These are phyloP conservation scores for Ehretia macrophylla DNA, from an alignment of 257 asterid species.

Conservation along the genomic window DNA sequence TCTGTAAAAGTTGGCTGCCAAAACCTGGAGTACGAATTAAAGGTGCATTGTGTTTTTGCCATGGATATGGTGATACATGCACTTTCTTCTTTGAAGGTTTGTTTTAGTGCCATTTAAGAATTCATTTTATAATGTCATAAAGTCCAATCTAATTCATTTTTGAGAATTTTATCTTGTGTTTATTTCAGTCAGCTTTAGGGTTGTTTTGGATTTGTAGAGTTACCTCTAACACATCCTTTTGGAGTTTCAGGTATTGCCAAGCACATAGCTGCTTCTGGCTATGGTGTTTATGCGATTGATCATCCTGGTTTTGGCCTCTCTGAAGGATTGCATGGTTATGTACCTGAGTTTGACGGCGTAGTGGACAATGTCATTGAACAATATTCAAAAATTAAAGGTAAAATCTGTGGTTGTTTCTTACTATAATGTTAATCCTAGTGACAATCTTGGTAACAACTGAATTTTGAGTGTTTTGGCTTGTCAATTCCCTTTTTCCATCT, in stretches of 20 bases:
- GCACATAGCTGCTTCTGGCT: slow-evolving; percentile 85
- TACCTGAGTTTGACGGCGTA: slow-evolving; percentile 68
- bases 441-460: not conserved
- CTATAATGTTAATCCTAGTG: not conserved
- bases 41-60: slow-evolving; percentile 88
- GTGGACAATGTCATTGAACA: slow-evolving; percentile 85
- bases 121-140: not conserved
- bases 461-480: not conserved
- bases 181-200: not conserved
- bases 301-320: slow-evolving; percentile 99
- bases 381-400: slow-evolving; percentile 72
- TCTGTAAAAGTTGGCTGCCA: slow-evolving; percentile 97
- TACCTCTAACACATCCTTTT: slow-evolving; percentile 1
- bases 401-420: not conserved
- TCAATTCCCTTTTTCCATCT: not conserved
- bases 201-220: not conserved
- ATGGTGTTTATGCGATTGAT: slow-evolving; percentile 91
- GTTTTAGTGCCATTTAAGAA: slow-evolving; percentile 10
- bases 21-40: slow-evolving; percentile 82
- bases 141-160: not conserved
- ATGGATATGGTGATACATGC: slow-evolving; percentile 99
- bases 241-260: slow-evolving; percentile 76
- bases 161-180: not conserved
- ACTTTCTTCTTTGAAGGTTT: slow-evolving; percentile 98
- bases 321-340: slow-evolving; percentile 90